These are phyloP conservation scores for Pilasporangium apinafurcum DNA, from an alignment of 352 stramenopile species.

Conservation along the genomic window DNA sequence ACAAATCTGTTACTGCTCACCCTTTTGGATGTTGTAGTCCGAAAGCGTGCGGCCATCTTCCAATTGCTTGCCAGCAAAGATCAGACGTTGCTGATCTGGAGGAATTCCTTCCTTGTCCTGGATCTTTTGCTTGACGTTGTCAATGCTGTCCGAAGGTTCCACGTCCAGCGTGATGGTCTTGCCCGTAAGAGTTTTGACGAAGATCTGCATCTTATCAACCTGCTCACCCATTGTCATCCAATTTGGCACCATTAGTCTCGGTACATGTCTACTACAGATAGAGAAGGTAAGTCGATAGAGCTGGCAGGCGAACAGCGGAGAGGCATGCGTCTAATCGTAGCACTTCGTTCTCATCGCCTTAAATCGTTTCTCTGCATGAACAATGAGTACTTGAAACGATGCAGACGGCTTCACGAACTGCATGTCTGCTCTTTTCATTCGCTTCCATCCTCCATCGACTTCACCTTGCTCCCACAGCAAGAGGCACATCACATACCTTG, in stretches of 20 bases:
- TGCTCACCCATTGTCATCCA: slow-evolving; percentile 2
- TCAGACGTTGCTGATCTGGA: slow-evolving; percentile 85
- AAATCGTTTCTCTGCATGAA: not conserved
- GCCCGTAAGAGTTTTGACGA: slow-evolving; percentile 97
- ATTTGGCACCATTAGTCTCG: not conserved
- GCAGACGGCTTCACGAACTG: not conserved
- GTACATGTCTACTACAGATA: too few relatives aligned
- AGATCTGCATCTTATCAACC: slow-evolving; percentile 93
- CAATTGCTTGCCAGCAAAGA: slow-evolving; percentile 2
- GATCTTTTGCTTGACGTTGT: slow-evolving; percentile 98
- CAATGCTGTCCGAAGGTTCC: slow-evolving; percentile 96
- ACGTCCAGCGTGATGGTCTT: slow-evolving; percentile 98
- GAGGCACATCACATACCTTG: slow-evolving; percentile 8
- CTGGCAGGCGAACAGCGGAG: too few relatives aligned
- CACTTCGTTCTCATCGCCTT: not conserved
- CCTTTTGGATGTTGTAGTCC: slow-evolving; percentile 3
- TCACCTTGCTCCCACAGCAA: not conserved
- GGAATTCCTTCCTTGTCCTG: slow-evolving; percentile 92
- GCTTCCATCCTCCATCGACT: not conserved
- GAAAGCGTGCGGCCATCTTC: slow-evolving; percentile 1
- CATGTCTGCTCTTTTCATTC: not conserved
- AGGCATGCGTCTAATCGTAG: too few relatives aligned
- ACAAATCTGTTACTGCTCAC: slow-evolving; percentile 3
- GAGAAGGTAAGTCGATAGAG: not conserved
- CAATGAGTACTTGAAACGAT: not conserved